These are phyloP conservation scores for Phytophthora tubulina DNA, from an alignment of 352 stramenopile genomes.

Conservation along the genomic window DNA sequence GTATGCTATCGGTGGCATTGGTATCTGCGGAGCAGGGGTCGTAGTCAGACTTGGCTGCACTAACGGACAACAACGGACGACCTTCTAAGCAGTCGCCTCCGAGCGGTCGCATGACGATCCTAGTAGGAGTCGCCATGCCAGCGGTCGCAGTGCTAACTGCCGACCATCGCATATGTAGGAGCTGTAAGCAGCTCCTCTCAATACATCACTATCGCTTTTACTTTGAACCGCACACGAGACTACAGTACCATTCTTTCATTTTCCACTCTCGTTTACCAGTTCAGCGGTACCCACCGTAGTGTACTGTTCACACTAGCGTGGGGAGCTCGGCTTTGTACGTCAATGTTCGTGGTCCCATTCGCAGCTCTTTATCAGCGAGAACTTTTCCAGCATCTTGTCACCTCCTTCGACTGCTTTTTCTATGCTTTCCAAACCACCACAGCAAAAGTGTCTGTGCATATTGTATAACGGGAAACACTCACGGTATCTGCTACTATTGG, in stretches of 20 bases:
- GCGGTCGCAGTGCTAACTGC: too few relatives aligned
- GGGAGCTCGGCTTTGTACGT: conserved; percentile 14
- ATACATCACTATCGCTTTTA: too few relatives aligned
- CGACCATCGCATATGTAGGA: too few relatives aligned
- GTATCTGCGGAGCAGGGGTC: neutral
- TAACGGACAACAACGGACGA: too few relatives aligned
- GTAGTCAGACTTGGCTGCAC: too few relatives aligned
- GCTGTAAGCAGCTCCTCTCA: too few relatives aligned
- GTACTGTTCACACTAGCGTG: neutral
- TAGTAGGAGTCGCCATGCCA: too few relatives aligned
- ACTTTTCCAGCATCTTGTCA: conserved; percentile 37
- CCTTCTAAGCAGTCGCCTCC: too few relatives aligned
- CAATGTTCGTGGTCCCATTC: conserved; percentile 27
- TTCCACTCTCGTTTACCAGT: conserved; percentile 5
- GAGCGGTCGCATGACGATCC: too few relatives aligned
- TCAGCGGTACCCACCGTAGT: neutral
- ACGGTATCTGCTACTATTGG: conserved; percentile 5
- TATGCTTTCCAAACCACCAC: conserved; percentile 38
- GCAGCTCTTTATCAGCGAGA: conserved; percentile 38
- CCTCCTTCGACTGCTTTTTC: conserved; percentile 57
- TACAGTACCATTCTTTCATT: conserved; percentile 5
- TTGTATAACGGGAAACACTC: conserved; percentile 24
- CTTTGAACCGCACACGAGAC: too few relatives aligned
- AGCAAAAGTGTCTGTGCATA: conserved; percentile 42
- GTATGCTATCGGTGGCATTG: conserved; percentile 16